Percentiles rank a stretch among this genome's conserved stretches.
phyloP scores from a whole-genome alignment of 306 rosid genomes.

The Cucumis hystrix region DNA sequence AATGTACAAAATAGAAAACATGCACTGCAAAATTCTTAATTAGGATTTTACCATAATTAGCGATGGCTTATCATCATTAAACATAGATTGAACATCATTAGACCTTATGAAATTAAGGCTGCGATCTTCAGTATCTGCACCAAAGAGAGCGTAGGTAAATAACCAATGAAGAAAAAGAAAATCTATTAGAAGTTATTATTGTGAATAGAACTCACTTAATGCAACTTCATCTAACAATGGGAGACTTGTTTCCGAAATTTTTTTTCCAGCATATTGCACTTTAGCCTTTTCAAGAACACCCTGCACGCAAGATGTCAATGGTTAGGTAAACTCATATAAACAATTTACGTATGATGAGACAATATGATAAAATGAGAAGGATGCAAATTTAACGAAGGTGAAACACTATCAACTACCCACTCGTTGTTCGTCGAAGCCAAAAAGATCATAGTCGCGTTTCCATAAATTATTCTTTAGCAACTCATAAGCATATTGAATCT shows the following conservation, averaged over 20 bases:
- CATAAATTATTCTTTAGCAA: conserved; percentile 60
- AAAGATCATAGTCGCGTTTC: conserved; percentile 79
- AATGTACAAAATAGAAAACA: background rate
- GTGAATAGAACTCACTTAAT: conserved; percentile 36
- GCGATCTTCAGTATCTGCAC: conserved; percentile 41
- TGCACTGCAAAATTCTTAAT: background rate
- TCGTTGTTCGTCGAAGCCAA: conserved; percentile 63
- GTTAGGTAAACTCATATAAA: background rate
- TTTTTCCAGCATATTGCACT: conserved; percentile 41
- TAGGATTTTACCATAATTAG: conserved; percentile 46
- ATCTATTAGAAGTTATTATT: background rate
- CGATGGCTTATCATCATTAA: conserved; percentile 44
- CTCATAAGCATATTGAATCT: conserved; percentile 88
- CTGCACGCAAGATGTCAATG: conserved; percentile 22
- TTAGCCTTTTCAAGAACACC: conserved; percentile 51
- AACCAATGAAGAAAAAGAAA: conserved; percentile 5
- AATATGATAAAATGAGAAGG: background rate
- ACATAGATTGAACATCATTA: conserved; percentile 38
- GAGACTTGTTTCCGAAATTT: conserved; percentile 33
- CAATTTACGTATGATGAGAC: background rate
- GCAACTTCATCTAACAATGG: conserved; percentile 44
- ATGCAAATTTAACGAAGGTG: background rate
- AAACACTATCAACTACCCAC: conserved; percentile 33
- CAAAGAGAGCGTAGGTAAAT: conserved; percentile 11
- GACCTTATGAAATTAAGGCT: conserved; percentile 31